Evolutionary conservation across 139 green algal species (phyloP), one percentile per base, ranked within the genome.

Genomic region (Coelastrella sp.): DNA sequence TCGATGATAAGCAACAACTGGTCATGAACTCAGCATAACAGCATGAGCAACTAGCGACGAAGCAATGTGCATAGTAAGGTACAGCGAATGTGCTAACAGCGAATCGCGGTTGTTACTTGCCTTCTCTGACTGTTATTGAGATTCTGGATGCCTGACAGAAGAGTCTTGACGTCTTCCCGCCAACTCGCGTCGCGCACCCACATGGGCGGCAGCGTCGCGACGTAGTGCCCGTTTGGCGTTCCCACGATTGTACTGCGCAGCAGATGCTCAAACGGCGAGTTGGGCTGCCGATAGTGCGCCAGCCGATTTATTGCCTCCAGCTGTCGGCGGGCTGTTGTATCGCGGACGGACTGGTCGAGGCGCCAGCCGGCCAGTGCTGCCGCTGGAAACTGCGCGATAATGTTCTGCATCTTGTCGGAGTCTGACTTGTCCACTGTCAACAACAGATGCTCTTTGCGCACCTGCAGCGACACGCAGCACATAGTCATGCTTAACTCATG

Each of bases 301-400:
- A 94, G 91, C 57, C 93, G 75, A 13, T 11, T 47, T 6, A 95
- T 90, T 0, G 87, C 93, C 56, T 94, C 91, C 82, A 93, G 32
- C 91, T 95, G 92, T 0, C 93, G 91, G n/a, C 89, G 84, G 7
- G 92, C 89, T 23, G 92, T 93, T 56, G 90, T 91, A 80, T 94
- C 93, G 3, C 68, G 68, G 19, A 91, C 83, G 5, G 79, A 90
- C 79, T 90, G 73, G 87, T 92, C 88, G 8, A 95, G 76, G 3
- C 90, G 88, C 92, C 90, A 95, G 3, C 54, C 61, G 60, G 64
- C 65, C 57, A 80, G 17, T 23, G 73, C 65, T 13, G 75, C 86
- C 32, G 78, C 65, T 13, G 78, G 68, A 7, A 23, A 32, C n/a
- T 7, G 32, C 0, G 32, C 66, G 68, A 89, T 64, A 16, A n/a